A percentile compares a stretch with the other conserved stretches of the same genome.
Evolutionary conservation across 2,329 filamentous ascomycete genomes (phyloP).

Genomic region (Cercospora janseana): DNA sequence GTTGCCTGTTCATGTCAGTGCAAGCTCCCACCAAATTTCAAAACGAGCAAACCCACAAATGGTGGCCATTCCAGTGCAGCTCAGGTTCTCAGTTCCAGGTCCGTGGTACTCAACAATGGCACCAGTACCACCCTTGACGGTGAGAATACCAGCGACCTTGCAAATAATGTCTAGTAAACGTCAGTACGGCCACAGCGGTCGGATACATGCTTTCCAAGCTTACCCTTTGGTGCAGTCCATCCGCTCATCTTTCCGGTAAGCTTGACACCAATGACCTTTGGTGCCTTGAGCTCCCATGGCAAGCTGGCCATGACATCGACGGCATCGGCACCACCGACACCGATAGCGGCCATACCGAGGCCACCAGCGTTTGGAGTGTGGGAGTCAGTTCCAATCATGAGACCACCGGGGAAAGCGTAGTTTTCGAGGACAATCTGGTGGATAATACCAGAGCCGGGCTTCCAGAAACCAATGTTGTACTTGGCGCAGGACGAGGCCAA

Average conservation of each 20-base stretch:
- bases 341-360: slow-evolving; percentile 88
- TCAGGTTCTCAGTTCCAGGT: slow-evolving; percentile 71
- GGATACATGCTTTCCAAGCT: slow-evolving; percentile 33
- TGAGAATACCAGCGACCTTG: slow-evolving; percentile 94
- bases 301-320: slow-evolving; percentile 98
- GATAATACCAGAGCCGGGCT: slow-evolving; percentile 96
- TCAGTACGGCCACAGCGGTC: slow-evolving; percentile 13
- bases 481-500: slow-evolving; percentile 89
- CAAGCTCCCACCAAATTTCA: background rate
- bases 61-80: slow-evolving; percentile 83
- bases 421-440: slow-evolving; percentile 95
- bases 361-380: slow-evolving; percentile 97
- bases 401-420: slow-evolving; percentile 97
- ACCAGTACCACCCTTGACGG: slow-evolving; percentile 96
- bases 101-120: slow-evolving; percentile 41
- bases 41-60: slow-evolving; percentile 55
- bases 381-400: slow-evolving; percentile 96
- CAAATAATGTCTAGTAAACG: slow-evolving; percentile 76
- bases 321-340: slow-evolving; percentile 96
- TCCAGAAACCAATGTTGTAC: slow-evolving; percentile 99
- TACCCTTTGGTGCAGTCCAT: slow-evolving; percentile 92
- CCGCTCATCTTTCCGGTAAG: slow-evolving; percentile 85
- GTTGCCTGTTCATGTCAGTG: slow-evolving; percentile 10
- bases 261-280: slow-evolving; percentile 94
- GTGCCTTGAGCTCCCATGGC: slow-evolving; percentile 97